phyloP scores from a whole-genome alignment of 352 stramenopile species.

The Phytophthora vignae region DNA sequence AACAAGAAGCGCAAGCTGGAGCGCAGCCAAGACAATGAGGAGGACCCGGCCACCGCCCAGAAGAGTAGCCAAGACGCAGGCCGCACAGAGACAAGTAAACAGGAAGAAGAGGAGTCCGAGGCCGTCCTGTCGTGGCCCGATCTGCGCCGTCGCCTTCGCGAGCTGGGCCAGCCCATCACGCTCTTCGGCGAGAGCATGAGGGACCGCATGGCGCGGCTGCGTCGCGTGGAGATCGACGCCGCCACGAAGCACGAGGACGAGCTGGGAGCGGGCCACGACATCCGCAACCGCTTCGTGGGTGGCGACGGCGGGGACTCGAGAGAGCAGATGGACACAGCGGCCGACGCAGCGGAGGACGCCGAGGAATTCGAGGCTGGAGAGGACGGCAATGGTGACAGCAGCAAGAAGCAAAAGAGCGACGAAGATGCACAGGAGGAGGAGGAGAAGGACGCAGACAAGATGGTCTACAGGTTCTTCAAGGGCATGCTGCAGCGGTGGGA shows the following conservation, averaged over 20 bases:
- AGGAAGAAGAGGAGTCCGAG: constrained; percentile 23
- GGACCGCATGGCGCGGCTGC: constrained; percentile 74
- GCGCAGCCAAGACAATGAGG: neutral
- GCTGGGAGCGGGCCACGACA: constrained; percentile 76
- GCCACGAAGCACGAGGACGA: constrained; percentile 74
- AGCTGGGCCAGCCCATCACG: constrained; percentile 84
- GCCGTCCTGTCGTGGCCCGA: constrained; percentile 70
- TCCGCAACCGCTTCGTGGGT: constrained; percentile 80
- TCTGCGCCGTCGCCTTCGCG: constrained; percentile 82
- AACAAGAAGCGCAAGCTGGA: constrained; percentile 8
- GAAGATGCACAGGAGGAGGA: constrained; percentile 45
- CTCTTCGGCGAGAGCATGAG: constrained; percentile 87
- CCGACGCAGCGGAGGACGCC: constrained; percentile 49
- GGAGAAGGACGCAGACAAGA: constrained; percentile 61
- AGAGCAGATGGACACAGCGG: constrained; percentile 54
- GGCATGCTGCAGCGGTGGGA: constrained; percentile 95
- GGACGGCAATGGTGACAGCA: neutral
- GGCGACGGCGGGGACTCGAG: constrained; percentile 39
- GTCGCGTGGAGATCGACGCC: constrained; percentile 67
- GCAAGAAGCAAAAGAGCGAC: constrained; percentile 18
- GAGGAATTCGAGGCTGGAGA: constrained; percentile 33
- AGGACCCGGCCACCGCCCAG: neutral
- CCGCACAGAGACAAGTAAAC: constrained; percentile 3
- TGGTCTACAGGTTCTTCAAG: constrained; percentile 95
- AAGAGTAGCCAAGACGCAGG: neutral